phyloP scores from a whole-genome alignment of 768 basidiomycete genomes.

The Mycena vitilis region DNA sequence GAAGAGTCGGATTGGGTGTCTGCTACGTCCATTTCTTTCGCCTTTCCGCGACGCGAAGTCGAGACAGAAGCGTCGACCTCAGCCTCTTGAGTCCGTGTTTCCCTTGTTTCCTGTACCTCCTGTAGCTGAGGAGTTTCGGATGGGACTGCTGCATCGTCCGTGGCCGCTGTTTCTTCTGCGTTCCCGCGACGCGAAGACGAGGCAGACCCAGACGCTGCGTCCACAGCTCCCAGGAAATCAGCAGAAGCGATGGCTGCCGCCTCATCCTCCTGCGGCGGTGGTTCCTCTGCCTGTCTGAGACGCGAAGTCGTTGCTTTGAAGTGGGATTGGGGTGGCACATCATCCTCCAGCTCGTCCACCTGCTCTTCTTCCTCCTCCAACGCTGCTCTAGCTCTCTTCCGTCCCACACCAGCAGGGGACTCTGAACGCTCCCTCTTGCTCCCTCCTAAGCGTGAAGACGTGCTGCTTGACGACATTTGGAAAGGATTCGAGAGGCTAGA shows the following conservation, averaged over 20 bases:
- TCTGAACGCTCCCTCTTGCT: conserved; percentile 9
- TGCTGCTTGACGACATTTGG: conserved; percentile 15
- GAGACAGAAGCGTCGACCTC: not conserved
- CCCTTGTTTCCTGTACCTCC: not conserved
- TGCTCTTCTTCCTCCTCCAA: conserved; percentile 10
- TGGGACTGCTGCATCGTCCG: too few relatives aligned
- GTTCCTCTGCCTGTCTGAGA: too few relatives aligned
- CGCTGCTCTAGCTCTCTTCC: not conserved
- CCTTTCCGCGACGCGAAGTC: not conserved
- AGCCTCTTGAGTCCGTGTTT: not conserved
- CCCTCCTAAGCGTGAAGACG: conserved; percentile 9
- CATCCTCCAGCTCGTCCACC: conserved; percentile 20
- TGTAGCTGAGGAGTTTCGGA: too few relatives aligned
- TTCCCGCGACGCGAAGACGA: not conserved
- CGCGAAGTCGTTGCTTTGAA: too few relatives aligned
- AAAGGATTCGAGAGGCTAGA: conserved; percentile 25
- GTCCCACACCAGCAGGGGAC: not conserved
- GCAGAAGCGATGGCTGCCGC: too few relatives aligned
- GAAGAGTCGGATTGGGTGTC: not conserved
- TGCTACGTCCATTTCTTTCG: too few relatives aligned
- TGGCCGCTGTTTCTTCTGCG: too few relatives aligned
- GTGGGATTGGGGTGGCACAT: not conserved
- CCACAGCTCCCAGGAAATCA: too few relatives aligned
- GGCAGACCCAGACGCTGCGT: too few relatives aligned
- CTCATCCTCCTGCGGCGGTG: too few relatives aligned